Percentiles rank a stretch among this genome's conserved stretches.
phyloP scores from a whole-genome alignment of 805 yeast species.

The Candida mattraensis region DNA sequence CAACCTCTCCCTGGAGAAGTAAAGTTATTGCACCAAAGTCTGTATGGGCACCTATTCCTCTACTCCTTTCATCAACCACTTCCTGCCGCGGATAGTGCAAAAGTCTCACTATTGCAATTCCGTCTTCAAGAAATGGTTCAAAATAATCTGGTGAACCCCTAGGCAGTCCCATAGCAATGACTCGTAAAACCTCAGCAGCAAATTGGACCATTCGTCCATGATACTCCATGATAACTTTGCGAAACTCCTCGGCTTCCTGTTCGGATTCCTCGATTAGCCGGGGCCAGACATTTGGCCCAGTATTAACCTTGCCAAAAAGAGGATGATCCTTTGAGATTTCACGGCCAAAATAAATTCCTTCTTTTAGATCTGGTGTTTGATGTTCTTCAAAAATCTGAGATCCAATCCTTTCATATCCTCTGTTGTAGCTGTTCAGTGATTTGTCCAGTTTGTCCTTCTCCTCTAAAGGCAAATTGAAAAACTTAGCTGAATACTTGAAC shows the following conservation, averaged over 20 bases:
- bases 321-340: slow-evolving; percentile 17
- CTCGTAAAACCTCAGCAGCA: slow-evolving; percentile 22
- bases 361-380: slow-evolving; percentile 29
- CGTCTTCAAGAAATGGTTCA: slow-evolving; percentile 21
- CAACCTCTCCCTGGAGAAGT: slow-evolving; percentile 32
- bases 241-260: slow-evolving; percentile 22
- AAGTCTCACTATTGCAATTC: slow-evolving; percentile 30
- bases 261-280: slow-evolving; percentile 25
- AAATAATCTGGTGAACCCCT: slow-evolving; percentile 22
- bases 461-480: slow-evolving; percentile 24
- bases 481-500: slow-evolving; percentile 16
- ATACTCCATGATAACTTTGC: slow-evolving; percentile 18
- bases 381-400: slow-evolving; percentile 17
- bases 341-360: slow-evolving; percentile 32
- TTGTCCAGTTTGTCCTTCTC: slow-evolving; percentile 22
- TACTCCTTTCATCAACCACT: slow-evolving; percentile 25
- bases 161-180: slow-evolving; percentile 27
- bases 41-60: slow-evolving; percentile 39
- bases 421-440: slow-evolving; percentile 17
- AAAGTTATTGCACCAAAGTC: slow-evolving; percentile 35
- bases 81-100: slow-evolving; percentile 33
- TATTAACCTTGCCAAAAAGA: slow-evolving; percentile 21
- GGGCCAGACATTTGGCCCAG: slow-evolving; percentile 18
- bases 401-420: slow-evolving; percentile 24
- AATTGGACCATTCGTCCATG: slow-evolving; percentile 13